Conservation (phyloP, 2,329 filamentous ascomycete species). For the Chalaropsis thielavioides region DNA sequence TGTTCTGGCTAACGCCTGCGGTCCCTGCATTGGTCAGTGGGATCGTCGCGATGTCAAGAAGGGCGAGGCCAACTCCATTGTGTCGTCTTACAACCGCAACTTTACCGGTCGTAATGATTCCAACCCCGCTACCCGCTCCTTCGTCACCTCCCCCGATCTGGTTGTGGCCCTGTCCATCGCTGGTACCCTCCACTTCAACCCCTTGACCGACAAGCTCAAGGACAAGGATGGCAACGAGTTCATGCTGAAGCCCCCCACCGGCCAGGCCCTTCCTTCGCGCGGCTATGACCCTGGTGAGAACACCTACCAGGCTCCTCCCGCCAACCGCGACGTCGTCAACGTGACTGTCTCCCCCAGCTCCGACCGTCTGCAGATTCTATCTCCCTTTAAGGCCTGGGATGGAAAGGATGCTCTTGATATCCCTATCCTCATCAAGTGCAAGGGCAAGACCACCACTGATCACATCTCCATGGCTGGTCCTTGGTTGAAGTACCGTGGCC, state of each 20-base stretch:
- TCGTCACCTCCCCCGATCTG: slow-evolving; percentile 80
- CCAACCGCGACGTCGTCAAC: slow-evolving; percentile 54
- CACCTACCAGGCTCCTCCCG: slow-evolving; percentile 90
- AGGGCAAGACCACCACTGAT: slow-evolving; percentile 94
- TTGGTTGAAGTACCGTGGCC: slow-evolving; percentile 97
- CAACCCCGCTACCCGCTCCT: slow-evolving; percentile 87
- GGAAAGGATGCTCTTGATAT: slow-evolving; percentile 75
- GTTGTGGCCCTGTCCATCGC: slow-evolving; percentile 77
- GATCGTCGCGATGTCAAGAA: slow-evolving; percentile 88
- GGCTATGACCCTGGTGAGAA: slow-evolving; percentile 87
- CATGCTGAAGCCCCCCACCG: slow-evolving; percentile 64
- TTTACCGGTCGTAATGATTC: slow-evolving; percentile 96
- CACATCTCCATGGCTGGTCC: slow-evolving; percentile 96
- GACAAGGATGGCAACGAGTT: slow-evolving; percentile 96
- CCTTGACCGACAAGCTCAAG: slow-evolving; percentile 79
- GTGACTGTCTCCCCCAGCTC: slow-evolving; percentile 79
- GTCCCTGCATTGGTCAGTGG: slow-evolving; percentile 89
- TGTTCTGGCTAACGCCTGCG: slow-evolving; percentile 90
- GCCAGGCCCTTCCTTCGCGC: slow-evolving; percentile 60
- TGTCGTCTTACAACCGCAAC: slow-evolving; percentile 99
- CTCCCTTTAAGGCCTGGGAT: slow-evolving; percentile 77
- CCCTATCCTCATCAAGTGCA: slow-evolving; percentile 88
- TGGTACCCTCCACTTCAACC: slow-evolving; percentile 84
- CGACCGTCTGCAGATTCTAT: slow-evolving; percentile 85
- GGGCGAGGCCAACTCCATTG: slow-evolving; percentile 87